Evolutionary conservation across 2,329 filamentous ascomycete species (phyloP).

Genomic region (Chalara sp.): DNA sequence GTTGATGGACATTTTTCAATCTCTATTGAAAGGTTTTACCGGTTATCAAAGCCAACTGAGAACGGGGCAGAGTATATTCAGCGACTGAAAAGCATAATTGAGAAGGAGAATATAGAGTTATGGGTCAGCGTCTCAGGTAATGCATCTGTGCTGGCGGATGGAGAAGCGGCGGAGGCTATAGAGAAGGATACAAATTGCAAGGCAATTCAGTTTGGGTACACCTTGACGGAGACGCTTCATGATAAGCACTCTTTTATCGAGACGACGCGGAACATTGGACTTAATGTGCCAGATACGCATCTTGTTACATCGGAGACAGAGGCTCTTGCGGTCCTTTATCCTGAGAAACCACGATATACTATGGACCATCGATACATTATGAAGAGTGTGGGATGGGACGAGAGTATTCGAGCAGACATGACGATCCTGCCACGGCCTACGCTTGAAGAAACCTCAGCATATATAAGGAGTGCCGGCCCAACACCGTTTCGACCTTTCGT

Average conservation of each 20-base stretch:
- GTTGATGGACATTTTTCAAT: constrained; percentile 52
- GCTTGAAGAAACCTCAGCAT: constrained; percentile 42
- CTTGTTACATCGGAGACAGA: constrained; percentile 46
- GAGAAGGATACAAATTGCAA: constrained; percentile 51
- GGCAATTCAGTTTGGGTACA: constrained; percentile 55
- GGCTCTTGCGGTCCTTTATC: constrained; percentile 44
- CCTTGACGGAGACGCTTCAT: constrained; percentile 51
- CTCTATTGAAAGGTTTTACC: constrained; percentile 49
- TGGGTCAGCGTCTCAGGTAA: constrained; percentile 73
- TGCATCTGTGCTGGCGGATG: constrained; percentile 59
- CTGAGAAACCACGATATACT: constrained; percentile 11
- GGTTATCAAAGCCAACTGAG: constrained; percentile 26
- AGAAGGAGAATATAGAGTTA: constrained; percentile 54
- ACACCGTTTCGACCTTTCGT: constrained; percentile 46
- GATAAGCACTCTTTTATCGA: constrained; percentile 60
- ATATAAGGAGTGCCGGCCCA: constrained; percentile 43
- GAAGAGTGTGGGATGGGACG: constrained; percentile 58
- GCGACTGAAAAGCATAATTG: constrained; percentile 50
- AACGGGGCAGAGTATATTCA: constrained; percentile 44
- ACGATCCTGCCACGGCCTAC: constrained; percentile 54
- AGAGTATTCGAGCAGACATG: constrained; percentile 53
- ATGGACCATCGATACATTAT: constrained; percentile 49
- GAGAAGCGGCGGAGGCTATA: constrained; percentile 53
- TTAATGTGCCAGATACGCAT: constrained; percentile 46
- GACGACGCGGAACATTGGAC: constrained; percentile 44